phyloP scores from a whole-genome alignment of 2,329 filamentous ascomycete species.

The Pestalotiopsis sp. region DNA sequence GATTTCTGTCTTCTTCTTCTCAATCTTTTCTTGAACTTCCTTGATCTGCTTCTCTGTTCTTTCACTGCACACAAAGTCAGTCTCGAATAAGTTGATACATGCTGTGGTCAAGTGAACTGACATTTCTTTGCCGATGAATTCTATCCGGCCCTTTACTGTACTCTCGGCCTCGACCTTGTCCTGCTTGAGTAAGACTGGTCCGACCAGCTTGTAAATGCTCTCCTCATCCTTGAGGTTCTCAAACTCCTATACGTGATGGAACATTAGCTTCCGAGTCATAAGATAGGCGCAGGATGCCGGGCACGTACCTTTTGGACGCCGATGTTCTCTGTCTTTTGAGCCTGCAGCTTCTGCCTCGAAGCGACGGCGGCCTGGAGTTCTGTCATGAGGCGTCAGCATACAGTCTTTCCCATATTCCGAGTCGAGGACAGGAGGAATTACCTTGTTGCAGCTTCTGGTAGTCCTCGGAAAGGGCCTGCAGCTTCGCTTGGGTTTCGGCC shows the following conservation, averaged over 20 bases:
- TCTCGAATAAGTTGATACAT: conserved; percentile 1
- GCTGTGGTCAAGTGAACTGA: conserved; percentile 44
- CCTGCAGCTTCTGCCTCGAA: conserved; percentile 87
- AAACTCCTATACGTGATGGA: conserved; percentile 69
- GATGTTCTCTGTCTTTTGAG: conserved; percentile 90
- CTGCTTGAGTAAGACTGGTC: conserved; percentile 91
- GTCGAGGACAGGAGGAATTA: neutral
- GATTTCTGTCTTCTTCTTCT: conserved; percentile 62
- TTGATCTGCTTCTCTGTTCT: conserved; percentile 53
- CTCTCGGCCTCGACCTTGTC: conserved; percentile 87
- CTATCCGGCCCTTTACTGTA: conserved; percentile 86
- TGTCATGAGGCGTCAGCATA: conserved; percentile 36
- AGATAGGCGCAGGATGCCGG: neutral
- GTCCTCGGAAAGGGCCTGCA: conserved; percentile 84
- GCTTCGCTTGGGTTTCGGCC: conserved; percentile 73
- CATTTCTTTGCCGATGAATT: conserved; percentile 95
- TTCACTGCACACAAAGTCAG: conserved; percentile 20
- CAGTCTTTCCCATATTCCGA: neutral
- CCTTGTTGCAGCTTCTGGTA: conserved; percentile 87
- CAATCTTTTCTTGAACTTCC: conserved; percentile 57
- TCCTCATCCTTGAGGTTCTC: conserved; percentile 75
- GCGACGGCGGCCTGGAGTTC: conserved; percentile 78
- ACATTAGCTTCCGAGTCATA: neutral
- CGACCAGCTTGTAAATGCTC: conserved; percentile 94
- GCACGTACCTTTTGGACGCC: conserved; percentile 74